Evolutionary conservation across 345 rosid genomes (phyloP).

Genomic region (Physaria fendleri): DNA sequence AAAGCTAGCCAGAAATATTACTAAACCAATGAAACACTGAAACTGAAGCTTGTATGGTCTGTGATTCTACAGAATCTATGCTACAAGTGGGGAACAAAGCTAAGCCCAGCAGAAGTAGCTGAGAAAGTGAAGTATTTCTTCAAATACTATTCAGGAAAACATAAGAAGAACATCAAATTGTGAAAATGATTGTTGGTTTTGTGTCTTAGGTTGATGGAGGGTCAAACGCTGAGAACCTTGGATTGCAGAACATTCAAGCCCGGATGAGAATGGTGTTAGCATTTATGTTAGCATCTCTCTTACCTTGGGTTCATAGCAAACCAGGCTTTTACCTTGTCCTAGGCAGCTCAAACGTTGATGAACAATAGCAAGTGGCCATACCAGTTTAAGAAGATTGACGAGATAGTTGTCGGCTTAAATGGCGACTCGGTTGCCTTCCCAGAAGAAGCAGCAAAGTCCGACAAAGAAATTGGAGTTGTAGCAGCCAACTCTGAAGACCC

Average conservation of each 20-base stretch:
- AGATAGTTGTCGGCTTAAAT: constrained; percentile 56
- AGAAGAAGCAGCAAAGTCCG: constrained; percentile 25
- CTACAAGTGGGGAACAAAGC: constrained; percentile 77
- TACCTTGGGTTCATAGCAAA: constrained; percentile 95
- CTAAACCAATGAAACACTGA: background rate
- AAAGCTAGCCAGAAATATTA: background rate
- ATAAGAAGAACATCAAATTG: background rate
- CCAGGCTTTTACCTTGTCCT: constrained; percentile 85
- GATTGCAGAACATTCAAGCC: constrained; percentile 89
- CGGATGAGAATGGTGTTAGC: constrained; percentile 95
- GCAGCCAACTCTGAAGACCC: constrained; percentile 66
- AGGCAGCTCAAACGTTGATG: constrained; percentile 94
- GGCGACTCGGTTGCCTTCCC: constrained; percentile 48
- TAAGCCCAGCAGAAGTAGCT: constrained; percentile 75
- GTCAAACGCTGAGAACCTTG: constrained; percentile 72
- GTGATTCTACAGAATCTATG: constrained; percentile 69
- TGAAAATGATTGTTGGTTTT: constrained; percentile 3
- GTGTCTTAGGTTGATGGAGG: constrained; percentile 77
- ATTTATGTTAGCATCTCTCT: constrained; percentile 77
- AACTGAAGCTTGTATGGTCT: constrained; percentile 17
- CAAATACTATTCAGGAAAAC: constrained; percentile 54
- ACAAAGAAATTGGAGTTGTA: constrained; percentile 47
- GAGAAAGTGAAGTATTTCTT: constrained; percentile 93
- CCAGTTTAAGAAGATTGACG: constrained; percentile 80
- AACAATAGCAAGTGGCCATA: constrained; percentile 78